Conservation (phyloP, 2,329 filamentous ascomycete genomes). For the Exophiala alcalophila region DNA sequence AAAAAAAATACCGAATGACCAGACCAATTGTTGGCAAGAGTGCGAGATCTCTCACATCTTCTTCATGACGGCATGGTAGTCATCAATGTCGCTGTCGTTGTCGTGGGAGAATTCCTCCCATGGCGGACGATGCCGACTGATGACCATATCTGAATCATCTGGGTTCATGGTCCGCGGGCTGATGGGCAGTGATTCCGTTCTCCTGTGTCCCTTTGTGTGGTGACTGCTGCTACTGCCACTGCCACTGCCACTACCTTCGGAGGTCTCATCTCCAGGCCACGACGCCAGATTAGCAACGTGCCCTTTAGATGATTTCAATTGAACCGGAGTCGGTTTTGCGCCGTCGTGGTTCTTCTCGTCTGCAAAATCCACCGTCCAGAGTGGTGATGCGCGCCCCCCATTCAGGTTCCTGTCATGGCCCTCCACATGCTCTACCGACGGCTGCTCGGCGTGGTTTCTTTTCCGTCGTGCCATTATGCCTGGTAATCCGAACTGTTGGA, state of each 20-base stretch:
- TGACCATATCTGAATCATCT: constrained; percentile 7
- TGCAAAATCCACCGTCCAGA: constrained; percentile 13
- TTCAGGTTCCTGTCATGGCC: constrained; percentile 4
- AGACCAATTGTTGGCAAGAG: constrained; percentile 3
- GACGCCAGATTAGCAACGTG: constrained; percentile 17
- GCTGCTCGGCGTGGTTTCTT: constrained; percentile 11
- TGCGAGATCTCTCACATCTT: constrained; percentile 13
- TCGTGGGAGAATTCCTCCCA: constrained; percentile 12
- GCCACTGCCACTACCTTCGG: constrained; percentile 2
- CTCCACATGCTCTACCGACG: constrained; percentile 24
- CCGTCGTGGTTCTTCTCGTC: constrained; percentile 3
- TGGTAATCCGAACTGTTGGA: constrained; percentile 13
- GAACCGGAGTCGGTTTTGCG: constrained; percentile 2
- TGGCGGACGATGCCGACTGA: constrained; percentile 16
- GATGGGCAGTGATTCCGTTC: neutral
- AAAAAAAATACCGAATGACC: neutral
- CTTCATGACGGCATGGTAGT: constrained; percentile 26
- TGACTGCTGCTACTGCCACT: constrained; percentile 3
- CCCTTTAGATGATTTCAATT: constrained; percentile 12
- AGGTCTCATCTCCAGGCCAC: constrained; percentile 12
- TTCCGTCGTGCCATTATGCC: constrained; percentile 21
- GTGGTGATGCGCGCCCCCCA: constrained; percentile 3
- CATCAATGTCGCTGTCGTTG: constrained; percentile 16
- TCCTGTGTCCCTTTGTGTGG: neutral
- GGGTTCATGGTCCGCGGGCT: too few species aligned